Evolutionary conservation across 441 rosid species (phyloP), one percentile per base, ranked within the genome.

Genomic region (Populus hybrid): DNA sequence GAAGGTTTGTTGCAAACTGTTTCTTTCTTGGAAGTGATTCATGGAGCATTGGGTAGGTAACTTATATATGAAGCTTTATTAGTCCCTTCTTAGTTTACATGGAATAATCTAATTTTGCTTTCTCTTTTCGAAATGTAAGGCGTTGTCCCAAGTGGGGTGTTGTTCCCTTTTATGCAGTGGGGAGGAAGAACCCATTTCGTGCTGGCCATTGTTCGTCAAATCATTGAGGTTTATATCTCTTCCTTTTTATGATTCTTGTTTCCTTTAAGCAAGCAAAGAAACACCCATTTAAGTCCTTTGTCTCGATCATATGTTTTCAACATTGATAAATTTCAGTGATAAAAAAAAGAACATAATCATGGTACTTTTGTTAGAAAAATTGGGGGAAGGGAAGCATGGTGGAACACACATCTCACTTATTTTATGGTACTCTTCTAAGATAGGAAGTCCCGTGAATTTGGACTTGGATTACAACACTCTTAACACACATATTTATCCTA

Each of bases 161-260:
- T 90, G 86, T 87, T 93, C 66, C 97, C 98, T 40, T 40, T 93
- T 74, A 90, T 92, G 89, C 99, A 93, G 74, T 93, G 98, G 95
- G 82, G 85, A 75, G 97, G 98, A 83, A 89, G 94, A 85, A 85
- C 89, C 12, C 95, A 93, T 72, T 90, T 91, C 79, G 74, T 92
- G 18, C 71, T 91, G 68, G 88, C 87, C 33, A 81, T 91, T 68
- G 91, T 85, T 80, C 84, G 83, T 42, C 87, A 73, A 72, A 76
- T 90, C 28, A 74, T 38, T 7, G 91, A 94, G 98, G 97, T 92
- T 82, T 66, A n/a, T 23, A 2, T 68, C 74, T 40, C 35, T 50
- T 36, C 45, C 16, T 16, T 33, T 42, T 64, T 64, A 40, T 45
- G 74, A 16, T 10, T 50, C 7, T 33, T 59, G 28, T 45, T 23